Evolutionary conservation across 305 asterid species (phyloP).

Genomic region (Solanum aculeatissimum): DNA sequence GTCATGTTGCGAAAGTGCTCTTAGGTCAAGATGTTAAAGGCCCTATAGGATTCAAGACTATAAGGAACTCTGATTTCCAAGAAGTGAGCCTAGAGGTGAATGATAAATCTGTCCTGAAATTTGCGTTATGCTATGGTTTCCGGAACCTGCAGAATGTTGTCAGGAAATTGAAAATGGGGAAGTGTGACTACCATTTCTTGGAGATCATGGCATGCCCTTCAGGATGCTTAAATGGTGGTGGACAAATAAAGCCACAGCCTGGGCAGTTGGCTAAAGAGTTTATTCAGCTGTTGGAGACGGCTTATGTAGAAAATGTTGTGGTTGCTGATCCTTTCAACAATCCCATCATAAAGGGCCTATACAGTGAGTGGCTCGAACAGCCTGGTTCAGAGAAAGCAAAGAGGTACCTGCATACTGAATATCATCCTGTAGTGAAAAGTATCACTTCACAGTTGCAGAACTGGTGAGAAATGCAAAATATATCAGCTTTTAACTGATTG

Average conservation of each 20-base stretch:
- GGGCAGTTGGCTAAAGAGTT: slow-evolving; percentile 80
- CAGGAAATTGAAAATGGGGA: slow-evolving; percentile 72
- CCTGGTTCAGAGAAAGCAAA: slow-evolving; percentile 86
- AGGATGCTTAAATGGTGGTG: slow-evolving; percentile 97
- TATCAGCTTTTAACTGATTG: neutral
- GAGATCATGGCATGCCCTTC: slow-evolving; percentile 99
- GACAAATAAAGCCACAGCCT: slow-evolving; percentile 78
- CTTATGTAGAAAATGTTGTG: slow-evolving; percentile 62
- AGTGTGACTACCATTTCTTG: slow-evolving; percentile 79
- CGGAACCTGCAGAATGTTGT: slow-evolving; percentile 86
- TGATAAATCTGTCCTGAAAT: slow-evolving; percentile 59
- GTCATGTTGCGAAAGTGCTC: slow-evolving; percentile 61
- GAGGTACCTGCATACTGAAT: slow-evolving; percentile 59
- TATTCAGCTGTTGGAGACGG: slow-evolving; percentile 50
- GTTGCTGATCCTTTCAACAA: slow-evolving; percentile 57
- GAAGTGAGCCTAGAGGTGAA: slow-evolving; percentile 84
- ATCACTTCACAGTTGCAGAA: slow-evolving; percentile 76
- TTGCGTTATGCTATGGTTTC: slow-evolving; percentile 89
- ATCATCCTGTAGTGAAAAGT: slow-evolving; percentile 74
- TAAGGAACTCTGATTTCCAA: slow-evolving; percentile 77
- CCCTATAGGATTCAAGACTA: slow-evolving; percentile 58
- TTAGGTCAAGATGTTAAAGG: slow-evolving; percentile 56
- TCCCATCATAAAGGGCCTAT: slow-evolving; percentile 38
- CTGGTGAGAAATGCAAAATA: slow-evolving; percentile 40
- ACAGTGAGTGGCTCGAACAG: slow-evolving; percentile 70